phyloP scores from a whole-genome alignment of 768 basidiomycete genomes.

The Erythrobasidium yunnanense region DNA sequence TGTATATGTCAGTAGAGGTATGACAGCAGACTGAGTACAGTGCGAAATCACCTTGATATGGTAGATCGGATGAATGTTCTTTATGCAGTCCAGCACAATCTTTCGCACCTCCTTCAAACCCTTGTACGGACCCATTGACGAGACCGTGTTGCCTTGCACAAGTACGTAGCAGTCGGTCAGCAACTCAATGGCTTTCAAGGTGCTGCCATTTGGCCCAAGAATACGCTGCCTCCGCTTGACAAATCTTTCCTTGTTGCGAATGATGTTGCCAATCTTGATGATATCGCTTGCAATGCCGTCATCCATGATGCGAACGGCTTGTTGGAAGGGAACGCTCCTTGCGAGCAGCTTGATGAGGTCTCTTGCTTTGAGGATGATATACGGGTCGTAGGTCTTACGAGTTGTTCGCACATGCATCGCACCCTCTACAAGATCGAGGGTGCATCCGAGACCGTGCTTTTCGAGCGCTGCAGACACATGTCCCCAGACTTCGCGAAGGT shows the following conservation, averaged over 20 bases:
- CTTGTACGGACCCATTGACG: conserved; percentile 93
- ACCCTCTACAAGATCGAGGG: conserved; percentile 87
- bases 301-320: conserved; percentile 75
- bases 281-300: conserved; percentile 89
- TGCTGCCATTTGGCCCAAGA: conserved; percentile 93
- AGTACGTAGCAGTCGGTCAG: conserved; percentile 93
- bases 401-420: conserved; percentile 96
- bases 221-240: conserved; percentile 92
- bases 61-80: conserved; percentile 97
- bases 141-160: conserved; percentile 95
- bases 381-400: conserved; percentile 92
- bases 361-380: conserved; percentile 86
- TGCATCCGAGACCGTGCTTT: conserved; percentile 70
- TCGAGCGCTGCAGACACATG: conserved; percentile 77
- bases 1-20: neutral
- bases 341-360: conserved; percentile 92
- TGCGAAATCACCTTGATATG: conserved; percentile 67
- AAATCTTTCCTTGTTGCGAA: conserved; percentile 90
- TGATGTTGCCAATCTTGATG: conserved; percentile 89
- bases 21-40: neutral
- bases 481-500: conserved; percentile 87
- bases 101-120: conserved; percentile 88
- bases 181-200: conserved; percentile 94
- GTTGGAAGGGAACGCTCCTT: conserved; percentile 64
- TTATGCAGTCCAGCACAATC: conserved; percentile 98